These are phyloP conservation scores for Colletotrichum graminicola DNA, from an alignment of 2,329 filamentous ascomycete species.

Conservation along the genomic window DNA sequence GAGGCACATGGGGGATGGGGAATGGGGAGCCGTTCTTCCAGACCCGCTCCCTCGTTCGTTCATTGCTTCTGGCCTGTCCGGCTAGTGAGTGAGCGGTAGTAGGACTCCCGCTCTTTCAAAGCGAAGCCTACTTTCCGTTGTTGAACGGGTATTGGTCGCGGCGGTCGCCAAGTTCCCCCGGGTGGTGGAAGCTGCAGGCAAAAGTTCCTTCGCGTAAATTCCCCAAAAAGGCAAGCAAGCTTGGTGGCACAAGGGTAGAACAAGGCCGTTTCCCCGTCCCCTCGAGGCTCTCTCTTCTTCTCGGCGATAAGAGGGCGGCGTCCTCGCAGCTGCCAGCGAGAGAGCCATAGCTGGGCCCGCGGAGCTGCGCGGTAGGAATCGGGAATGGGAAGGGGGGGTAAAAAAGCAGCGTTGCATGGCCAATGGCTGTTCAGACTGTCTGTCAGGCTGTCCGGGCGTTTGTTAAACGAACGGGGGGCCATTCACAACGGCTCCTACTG, in stretches of 20 bases:
- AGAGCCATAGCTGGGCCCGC: constrained; percentile 31
- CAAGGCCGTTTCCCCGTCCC: constrained; percentile 40
- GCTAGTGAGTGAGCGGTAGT: background rate
- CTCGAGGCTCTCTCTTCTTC: constrained; percentile 25
- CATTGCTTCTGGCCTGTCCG: constrained; percentile 22
- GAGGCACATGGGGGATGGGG: constrained; percentile 41
- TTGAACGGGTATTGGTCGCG: constrained; percentile 44
- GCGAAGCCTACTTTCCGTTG: constrained; percentile 36
- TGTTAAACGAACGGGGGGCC: constrained; percentile 38
- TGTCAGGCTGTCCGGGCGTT: constrained; percentile 34
- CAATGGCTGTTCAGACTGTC: constrained; percentile 33
- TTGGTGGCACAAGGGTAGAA: constrained; percentile 45
- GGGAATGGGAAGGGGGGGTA: constrained; percentile 4
- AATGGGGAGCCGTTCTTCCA: constrained; percentile 26
- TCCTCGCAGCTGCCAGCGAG: constrained; percentile 11
- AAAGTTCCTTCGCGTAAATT: constrained; percentile 57
- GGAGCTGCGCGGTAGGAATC: constrained; percentile 33
- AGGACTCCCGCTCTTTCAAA: constrained; percentile 10
- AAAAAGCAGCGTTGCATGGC: constrained; percentile 35
- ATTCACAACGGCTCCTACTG: constrained; percentile 30
- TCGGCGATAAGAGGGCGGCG: constrained; percentile 38
- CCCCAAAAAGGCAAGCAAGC: constrained; percentile 53
- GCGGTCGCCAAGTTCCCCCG: constrained; percentile 52
- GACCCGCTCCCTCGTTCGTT: constrained; percentile 14
- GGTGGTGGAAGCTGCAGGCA: constrained; percentile 52